Evolutionary conservation across 2,329 filamentous ascomycete genomes (phyloP), one percentile per base, ranked within the genome.

Genomic region (Aspergillus quadricinctus): DNA sequence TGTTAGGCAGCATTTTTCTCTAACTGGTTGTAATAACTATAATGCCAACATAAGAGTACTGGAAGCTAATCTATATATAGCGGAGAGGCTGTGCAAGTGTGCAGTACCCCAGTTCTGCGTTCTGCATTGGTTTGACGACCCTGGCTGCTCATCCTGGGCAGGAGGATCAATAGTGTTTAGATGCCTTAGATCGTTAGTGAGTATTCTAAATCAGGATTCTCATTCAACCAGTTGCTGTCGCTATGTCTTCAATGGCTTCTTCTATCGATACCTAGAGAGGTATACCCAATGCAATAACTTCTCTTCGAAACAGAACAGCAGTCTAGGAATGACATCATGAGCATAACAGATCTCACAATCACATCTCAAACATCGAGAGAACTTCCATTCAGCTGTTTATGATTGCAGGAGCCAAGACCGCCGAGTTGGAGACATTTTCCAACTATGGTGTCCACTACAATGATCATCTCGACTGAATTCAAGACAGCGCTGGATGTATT

Each of bases 1-100:
- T n/a, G n/a, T 23, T 23, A 61, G 59, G 59, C 57, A 61, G 11
- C 57, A 59, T 50, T 27, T 37, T 61, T 61, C 6, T 54, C 27
- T 59, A 11, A 56, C 55, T 60, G 53, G 55, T 19, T 28, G 21
- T 48, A 14, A 35, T 10, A 27, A 31, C 11, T 29, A 11, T 43
- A 48, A 23, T 25, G 49, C 50, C 40, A 25, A 53, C 17, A 31
- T 54, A 54, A 54, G 27, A 37, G 46, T 28, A 23, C 50, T 25
- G 19, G n/a, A 35, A 11, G 11, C 14, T 37, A 28, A 48, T 52
- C 55, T 59, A 56, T 55, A 60, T 60, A 58, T 55, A 56, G 57
- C 54, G 49, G 53, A 48, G 45, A 55, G 60, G 60, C 59, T 56
- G 59, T 56, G 59, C 53, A 55, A 23, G 23, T 23, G 23, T 23